Percentiles rank a stretch among this genome's conserved stretches.
Evolutionary conservation across 371 early-diverging fungal species (phyloP).

Genomic region (Apophysomyces variabilis): DNA sequence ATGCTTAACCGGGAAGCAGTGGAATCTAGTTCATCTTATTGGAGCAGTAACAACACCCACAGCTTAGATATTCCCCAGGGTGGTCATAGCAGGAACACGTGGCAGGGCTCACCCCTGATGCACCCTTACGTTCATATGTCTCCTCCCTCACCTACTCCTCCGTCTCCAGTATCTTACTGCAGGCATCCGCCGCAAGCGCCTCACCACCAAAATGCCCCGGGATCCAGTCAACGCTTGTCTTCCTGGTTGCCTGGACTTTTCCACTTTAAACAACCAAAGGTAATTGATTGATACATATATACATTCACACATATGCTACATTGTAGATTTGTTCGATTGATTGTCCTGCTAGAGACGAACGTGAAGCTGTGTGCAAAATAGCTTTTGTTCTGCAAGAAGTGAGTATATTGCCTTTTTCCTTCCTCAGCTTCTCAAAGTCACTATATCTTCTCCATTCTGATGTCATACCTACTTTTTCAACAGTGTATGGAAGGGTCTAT

Average conservation of each 20-base stretch:
- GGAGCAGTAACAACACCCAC: background rate
- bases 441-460: background rate
- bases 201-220: background rate
- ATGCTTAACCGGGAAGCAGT: constrained; percentile 1
- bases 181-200: background rate
- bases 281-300: background rate
- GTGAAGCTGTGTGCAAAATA: constrained; percentile 51
- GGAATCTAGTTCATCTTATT: background rate
- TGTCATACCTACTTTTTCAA: background rate
- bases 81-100: background rate
- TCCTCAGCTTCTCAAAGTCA: background rate
- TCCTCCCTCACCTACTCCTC: constrained; percentile 5
- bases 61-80: background rate
- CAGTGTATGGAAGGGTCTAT: constrained; percentile 49
- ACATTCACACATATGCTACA: constrained; percentile 34
- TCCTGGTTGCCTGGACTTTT: constrained; percentile 33
- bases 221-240: constrained; percentile 15
- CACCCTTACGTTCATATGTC: background rate
- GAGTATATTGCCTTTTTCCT: constrained; percentile 9
- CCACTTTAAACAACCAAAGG: constrained; percentile 32
- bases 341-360: constrained; percentile 47
- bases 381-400: constrained; percentile 50
- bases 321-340: constrained; percentile 45
- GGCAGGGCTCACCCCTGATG: background rate
- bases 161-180: background rate